Conservation (phyloP, 225 moss, liverwort and hornwort species). For the Neckera pumila region DNA sequence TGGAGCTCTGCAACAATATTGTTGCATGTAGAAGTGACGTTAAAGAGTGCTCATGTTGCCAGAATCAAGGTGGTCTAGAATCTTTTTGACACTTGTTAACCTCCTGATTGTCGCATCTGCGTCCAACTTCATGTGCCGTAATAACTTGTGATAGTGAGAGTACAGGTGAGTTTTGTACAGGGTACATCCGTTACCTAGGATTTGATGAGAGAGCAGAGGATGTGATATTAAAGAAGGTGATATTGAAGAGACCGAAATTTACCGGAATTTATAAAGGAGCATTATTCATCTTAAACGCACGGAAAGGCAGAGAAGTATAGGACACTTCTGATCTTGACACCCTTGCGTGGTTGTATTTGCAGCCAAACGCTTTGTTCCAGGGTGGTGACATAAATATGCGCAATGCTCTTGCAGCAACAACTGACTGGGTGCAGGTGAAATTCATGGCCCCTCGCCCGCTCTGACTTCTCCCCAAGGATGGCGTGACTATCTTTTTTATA, state of each 20-base stretch:
- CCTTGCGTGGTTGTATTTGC: slow-evolving; percentile 1
- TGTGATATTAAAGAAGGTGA: background rate
- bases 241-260: background rate
- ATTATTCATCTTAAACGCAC: background rate
- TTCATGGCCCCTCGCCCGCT: background rate
- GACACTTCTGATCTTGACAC: background rate
- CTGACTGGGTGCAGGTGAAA: slow-evolving; percentile 79
- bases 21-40: background rate
- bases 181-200: background rate
- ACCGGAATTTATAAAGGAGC: background rate
- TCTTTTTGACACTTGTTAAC: background rate
- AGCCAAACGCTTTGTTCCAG: slow-evolving; percentile 87
- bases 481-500: background rate
- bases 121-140: background rate
- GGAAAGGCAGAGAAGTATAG: background rate
- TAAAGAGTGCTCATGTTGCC: background rate
- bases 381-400: slow-evolving; percentile 65
- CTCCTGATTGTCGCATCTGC: background rate
- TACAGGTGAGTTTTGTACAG: background rate
- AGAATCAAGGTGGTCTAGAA: background rate
- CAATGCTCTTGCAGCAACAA: slow-evolving; percentile 65
- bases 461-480: background rate
- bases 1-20: background rate
- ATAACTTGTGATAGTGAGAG: background rate
- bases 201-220: background rate